phyloP scores from a whole-genome alignment of 176 grass and related monocot genomes.

The Zea luxurians region DNA sequence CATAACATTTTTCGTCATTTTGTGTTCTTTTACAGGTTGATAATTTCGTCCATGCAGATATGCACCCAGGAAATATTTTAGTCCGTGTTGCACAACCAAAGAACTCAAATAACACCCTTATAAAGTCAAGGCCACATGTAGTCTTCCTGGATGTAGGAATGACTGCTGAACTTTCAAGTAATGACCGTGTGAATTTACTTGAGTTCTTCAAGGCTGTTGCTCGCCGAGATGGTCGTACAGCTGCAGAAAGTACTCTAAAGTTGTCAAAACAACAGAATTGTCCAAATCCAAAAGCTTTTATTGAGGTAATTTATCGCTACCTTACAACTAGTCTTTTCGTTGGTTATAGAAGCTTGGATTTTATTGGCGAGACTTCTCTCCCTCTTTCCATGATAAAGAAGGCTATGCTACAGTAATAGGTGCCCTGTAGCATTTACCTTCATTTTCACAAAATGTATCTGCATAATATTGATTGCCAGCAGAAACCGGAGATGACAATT shows the following conservation, averaged over 20 bases:
- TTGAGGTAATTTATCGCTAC: conserved; percentile 62
- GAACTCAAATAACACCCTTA: conserved; percentile 53
- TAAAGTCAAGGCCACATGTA: conserved; percentile 89
- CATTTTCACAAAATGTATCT: conserved; percentile 6
- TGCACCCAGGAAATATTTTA: conserved; percentile 99
- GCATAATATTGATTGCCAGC: neutral
- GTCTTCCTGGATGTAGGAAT: conserved; percentile 98
- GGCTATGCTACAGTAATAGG: neutral
- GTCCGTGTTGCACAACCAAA: conserved; percentile 71
- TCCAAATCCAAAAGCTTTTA: conserved; percentile 90
- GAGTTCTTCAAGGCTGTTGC: conserved; percentile 98
- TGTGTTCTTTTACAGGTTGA: conserved; percentile 73
- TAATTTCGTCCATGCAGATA: conserved; percentile 98
- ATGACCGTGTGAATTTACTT: conserved; percentile 84
- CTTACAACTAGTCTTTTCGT: conserved; percentile 3
- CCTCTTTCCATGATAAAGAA: neutral
- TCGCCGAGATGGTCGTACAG: conserved; percentile 73
- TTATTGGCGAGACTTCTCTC: neutral
- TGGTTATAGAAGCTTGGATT: neutral
- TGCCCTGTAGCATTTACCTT: neutral
- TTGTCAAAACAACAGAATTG: conserved; percentile 89
- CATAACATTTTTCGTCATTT: conserved; percentile 9
- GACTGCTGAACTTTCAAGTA: conserved; percentile 92
- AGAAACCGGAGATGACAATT: neutral
- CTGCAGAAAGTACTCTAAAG: conserved; percentile 79